Base-by-base conservation (phyloP, 306 rosid species). In the Sophora flavescens region DNA sequence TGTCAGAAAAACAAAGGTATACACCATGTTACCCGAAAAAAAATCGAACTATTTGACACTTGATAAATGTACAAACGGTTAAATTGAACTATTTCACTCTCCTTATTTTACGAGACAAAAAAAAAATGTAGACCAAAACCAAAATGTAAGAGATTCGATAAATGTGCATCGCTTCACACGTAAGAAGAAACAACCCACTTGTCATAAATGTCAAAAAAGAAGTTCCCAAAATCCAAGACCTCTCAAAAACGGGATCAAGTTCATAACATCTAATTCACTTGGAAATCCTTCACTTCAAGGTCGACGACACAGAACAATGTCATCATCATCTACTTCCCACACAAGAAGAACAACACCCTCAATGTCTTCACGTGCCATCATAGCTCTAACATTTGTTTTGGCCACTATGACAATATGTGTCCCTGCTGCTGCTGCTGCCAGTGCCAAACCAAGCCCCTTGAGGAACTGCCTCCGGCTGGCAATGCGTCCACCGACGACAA, bases 401-500 rank as follows among this genome's bases (percentile, higher is more conserved):
- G 4, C 45, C 22, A 36, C 6, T 22, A 53, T 18, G 5, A 41
- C 14, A 3, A 41, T 33, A 56, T 22, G 42, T 8, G 28, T 65
- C 50, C n/a, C 70, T 2, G 28, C 22, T 22, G 22, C 22, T 22
- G 22, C 22, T 22, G 22, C 22, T 1, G 1, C 3, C 32, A 38
- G 12, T 2, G 36, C 3, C 35, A 28, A n/a, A 13, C 15, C 61
- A 1, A 63, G 10, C 58, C 39, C 52, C 41, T 1, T 71, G 8
- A 82, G 77, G 1, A 61, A 52, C 22, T 78, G 86, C 6, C 56
- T 82, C 4, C 59, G 72, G 67, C 22, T 28, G 22, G 22, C 22
- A 22, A 22, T 22, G 22, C 22, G 22, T 22, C 22, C 22, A 22
- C 22, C 22, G 22, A 22, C 22, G 22, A 22, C 22, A 22, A 22